Evolutionary conservation across 257 asterid genomes (phyloP).

Genomic region (Cynanchum wilfordii): DNA sequence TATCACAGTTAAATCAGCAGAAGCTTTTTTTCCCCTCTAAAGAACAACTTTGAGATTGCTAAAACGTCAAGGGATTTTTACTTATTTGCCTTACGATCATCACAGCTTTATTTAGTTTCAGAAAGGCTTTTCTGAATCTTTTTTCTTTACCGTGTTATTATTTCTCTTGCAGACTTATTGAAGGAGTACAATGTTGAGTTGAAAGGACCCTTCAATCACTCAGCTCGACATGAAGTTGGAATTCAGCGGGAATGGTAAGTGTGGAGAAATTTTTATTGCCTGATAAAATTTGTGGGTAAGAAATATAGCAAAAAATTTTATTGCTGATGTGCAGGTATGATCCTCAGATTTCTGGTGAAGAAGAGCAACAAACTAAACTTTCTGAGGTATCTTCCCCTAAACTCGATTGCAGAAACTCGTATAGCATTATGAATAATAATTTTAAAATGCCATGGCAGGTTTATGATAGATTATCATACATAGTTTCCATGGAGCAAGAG

Average conservation of each 20-base stretch:
- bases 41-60: background rate
- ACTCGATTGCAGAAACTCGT: background rate
- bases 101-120: background rate
- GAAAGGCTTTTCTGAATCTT: background rate
- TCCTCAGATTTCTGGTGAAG: conserved; percentile 32
- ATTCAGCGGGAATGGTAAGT: conserved; percentile 76
- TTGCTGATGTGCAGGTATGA: conserved; percentile 61
- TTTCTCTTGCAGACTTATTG: conserved; percentile 38
- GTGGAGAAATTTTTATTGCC: background rate
- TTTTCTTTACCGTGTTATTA: background rate
- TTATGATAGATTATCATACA: conserved; percentile 61
- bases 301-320: conserved; percentile 1
- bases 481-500: conserved; percentile 74
- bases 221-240: conserved; percentile 82
- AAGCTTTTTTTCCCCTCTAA: background rate
- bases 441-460: conserved; percentile 39
- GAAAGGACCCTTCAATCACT: conserved; percentile 84
- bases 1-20: background rate
- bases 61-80: background rate
- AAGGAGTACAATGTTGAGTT: conserved; percentile 73
- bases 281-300: background rate
- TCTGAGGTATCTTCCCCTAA: conserved; percentile 43
- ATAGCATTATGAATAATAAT: background rate
- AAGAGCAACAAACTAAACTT: conserved; percentile 34
- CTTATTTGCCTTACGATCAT: conserved; percentile 2